Evolutionary conservation across 306 rosid species (phyloP), one percentile per base, ranked within the genome.

Genomic region (Cucurbita ficifolia): DNA sequence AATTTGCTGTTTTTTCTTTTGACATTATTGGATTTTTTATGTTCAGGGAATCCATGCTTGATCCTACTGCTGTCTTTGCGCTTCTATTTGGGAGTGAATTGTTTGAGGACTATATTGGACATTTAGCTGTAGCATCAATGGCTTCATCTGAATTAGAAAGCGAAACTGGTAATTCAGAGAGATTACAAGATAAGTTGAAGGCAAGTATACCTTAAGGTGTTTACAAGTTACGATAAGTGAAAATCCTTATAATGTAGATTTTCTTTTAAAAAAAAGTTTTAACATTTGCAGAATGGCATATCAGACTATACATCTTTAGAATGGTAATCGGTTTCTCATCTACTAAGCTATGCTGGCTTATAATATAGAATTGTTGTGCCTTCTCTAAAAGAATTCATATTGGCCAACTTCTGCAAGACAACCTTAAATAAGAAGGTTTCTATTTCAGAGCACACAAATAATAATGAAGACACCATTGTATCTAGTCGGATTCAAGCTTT

Each of bases 81-180:
- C 85, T 89, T 76, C 89, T 89, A 69, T 91, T 94, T 72, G 97
- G 99, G 77, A 91, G 96, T 79, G 97, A 91, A 81, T 74, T 88
- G 79, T 94, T 94, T 79, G 99, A 94, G 84, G 92, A 91, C 80
- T 94, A 94, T 56, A 53, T 87, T 50, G 97, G 99, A 72, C 97
- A 91, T 84, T 76, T 91, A 73, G 92, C 96, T 63, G 96, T 91
- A 62, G 92, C 97, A 74, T 87, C 99, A 10, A 89, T 94, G 96
- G 90, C 97, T 76, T 86, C 97, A 74, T 87, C 96, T 64, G 97
- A 84, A 55, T 69, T 89, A 57, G 82, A 78, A 1, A 85, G 78
- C 45, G 92, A 89, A 75, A 77, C 17, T 69, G 88, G 88, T 16
- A 86, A 85, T 83, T 81, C 87, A 18, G 96, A 89, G 80, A 84